Evolutionary conservation across 805 yeast species (phyloP), one percentile per base, ranked within the genome.

Genomic region (Candida ficus): DNA sequence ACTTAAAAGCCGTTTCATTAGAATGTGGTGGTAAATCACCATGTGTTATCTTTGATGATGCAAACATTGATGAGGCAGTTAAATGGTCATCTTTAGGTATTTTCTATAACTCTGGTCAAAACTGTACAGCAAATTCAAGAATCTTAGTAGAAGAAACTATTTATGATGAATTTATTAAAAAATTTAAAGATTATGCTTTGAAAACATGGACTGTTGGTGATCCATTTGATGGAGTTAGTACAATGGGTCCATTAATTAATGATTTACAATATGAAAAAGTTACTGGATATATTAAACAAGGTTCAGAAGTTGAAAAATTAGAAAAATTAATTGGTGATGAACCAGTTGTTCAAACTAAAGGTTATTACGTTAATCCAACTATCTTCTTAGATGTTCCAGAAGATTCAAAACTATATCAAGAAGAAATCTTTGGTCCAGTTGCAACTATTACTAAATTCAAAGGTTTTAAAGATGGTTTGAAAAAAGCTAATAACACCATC

Each of bases 401-500:
- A 46, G 60, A 70, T 25, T 80, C 81, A 76, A 67, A 73, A 44
- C 75, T 87, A 37, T 83, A 80, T 42, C 71, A 71, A 49, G 95
- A 87, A 62, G 95, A 87, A 63, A 85, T 87, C 43, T 87, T 87
- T 61, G 95, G 95, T 16, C 95, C 95, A 13, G 95, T 87, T 26
- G 87, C 81, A 20, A 70, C 78, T 7, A 68, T 83, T 27, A 76
- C 81, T 42, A 76, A 75, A 61, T 87, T 87, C 64, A 57, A 66
- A 28, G 66, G 78, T 23, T 83, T 78, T 48, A 82, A 76, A 37
- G 90, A 86, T 48, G 95, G 78, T 5, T 47, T 87, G 21, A 65
- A 61, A 46, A 70, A 70, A 44, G 95, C 95, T 50, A 87, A 87
- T 61, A 76, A 75, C 52, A 72, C 88, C 10, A 71, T 71, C 38